These are phyloP conservation scores for Suhomyces faveliae DNA, from an alignment of 805 yeast genomes.

Conservation along the genomic window DNA sequence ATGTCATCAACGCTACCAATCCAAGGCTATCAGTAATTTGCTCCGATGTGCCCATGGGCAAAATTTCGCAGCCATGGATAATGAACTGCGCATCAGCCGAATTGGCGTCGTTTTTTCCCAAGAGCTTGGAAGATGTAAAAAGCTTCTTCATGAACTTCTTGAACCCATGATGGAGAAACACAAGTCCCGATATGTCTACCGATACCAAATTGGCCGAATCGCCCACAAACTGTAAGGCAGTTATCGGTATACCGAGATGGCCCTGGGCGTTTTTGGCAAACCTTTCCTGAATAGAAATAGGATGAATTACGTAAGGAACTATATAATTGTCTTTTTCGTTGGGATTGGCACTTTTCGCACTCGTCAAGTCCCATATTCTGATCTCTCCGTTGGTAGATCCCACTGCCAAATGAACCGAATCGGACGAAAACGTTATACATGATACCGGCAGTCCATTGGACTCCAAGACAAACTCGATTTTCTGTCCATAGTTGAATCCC, in stretches of 20 bases:
- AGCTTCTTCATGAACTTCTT: constrained; percentile 54
- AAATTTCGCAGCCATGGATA: constrained; percentile 36
- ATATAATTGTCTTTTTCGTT: neutral
- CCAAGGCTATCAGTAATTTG: constrained; percentile 59
- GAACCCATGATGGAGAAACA: constrained; percentile 63
- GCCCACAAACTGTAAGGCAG: constrained; percentile 27
- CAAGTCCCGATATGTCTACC: constrained; percentile 38
- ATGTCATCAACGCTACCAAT: constrained; percentile 58
- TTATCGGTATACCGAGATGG: constrained; percentile 28
- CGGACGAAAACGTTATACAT: constrained; percentile 58
- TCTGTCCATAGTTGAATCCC: constrained; percentile 69
- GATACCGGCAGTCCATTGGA: constrained; percentile 47
- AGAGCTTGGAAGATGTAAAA: constrained; percentile 46
- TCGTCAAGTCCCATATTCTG: constrained; percentile 57
- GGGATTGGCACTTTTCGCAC: neutral
- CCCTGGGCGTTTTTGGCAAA: constrained; percentile 26
- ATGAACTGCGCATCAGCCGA: constrained; percentile 12
- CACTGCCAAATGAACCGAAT: constrained; percentile 65
- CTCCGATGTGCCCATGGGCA: constrained; percentile 60
- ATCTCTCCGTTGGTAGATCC: constrained; percentile 69
- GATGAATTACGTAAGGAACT: constrained; percentile 17
- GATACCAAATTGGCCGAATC: constrained; percentile 30
- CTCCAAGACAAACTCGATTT: constrained; percentile 44
- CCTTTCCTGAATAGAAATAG: constrained; percentile 25
- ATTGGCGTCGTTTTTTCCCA: constrained; percentile 45